Percentiles rank a stretch among this genome's conserved stretches.
phyloP scores from a whole-genome alignment of 805 yeast genomes.

The Millerago galiae region DNA sequence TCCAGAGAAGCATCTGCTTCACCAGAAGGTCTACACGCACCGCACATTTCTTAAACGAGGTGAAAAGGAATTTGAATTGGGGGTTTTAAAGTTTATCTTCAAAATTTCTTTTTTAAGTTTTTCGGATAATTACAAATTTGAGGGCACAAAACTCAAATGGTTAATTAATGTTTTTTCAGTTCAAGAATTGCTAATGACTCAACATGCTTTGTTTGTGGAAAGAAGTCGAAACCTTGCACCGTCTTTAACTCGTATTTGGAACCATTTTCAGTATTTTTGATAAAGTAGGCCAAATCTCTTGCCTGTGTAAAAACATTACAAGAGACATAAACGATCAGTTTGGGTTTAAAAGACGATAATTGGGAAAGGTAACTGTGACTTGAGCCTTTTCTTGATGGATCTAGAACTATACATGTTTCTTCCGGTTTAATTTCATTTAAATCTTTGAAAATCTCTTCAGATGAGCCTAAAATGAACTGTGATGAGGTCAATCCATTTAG shows the following conservation, averaged over 20 bases:
- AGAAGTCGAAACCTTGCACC: slow-evolving; percentile 89
- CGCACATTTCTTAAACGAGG: slow-evolving; percentile 1
- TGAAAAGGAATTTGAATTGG: background rate
- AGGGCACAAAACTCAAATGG: background rate
- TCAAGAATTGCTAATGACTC: slow-evolving; percentile 73
- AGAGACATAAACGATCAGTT: slow-evolving; percentile 79
- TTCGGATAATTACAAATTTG: background rate
- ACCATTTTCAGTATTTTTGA: slow-evolving; percentile 58
- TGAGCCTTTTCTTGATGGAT: slow-evolving; percentile 97
- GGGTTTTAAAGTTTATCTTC: no score
- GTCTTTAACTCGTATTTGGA: slow-evolving; percentile 60
- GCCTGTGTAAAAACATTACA: slow-evolving; percentile 99
- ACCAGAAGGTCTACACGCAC: background rate
- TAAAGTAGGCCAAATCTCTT: slow-evolving; percentile 77
- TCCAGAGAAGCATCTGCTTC: background rate
- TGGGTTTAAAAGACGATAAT: slow-evolving; percentile 75
- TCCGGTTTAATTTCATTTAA: slow-evolving; percentile 37
- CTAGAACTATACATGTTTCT: slow-evolving; percentile 83
- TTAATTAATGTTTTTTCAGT: slow-evolving; percentile 1
- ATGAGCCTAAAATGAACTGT: slow-evolving; percentile 79
- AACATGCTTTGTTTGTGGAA: slow-evolving; percentile 90
- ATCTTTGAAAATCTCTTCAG: slow-evolving; percentile 78
- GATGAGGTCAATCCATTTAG: slow-evolving; percentile 69
- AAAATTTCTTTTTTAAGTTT: background rate
- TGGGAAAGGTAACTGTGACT: slow-evolving; percentile 79